phyloP scores from a whole-genome alignment of 305 asterid species.

The Plantago coronopus region DNA sequence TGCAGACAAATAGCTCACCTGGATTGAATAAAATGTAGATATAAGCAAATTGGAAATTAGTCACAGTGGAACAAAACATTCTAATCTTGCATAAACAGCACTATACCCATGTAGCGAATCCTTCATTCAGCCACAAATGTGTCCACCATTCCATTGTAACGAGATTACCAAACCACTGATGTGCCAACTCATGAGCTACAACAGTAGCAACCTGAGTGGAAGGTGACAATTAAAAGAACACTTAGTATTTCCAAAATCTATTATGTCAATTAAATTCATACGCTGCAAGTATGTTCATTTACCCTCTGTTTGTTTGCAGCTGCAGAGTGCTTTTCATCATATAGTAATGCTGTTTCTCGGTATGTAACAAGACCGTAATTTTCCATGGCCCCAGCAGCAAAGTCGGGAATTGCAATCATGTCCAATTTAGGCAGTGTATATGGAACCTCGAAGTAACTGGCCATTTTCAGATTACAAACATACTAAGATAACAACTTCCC shows the following conservation, averaged over 20 bases:
- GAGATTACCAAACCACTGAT: constrained; percentile 99
- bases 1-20: constrained; percentile 93
- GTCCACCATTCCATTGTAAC: constrained; percentile 99
- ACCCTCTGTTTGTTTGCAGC: constrained; percentile 99
- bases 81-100: constrained; percentile 24
- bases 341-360: constrained; percentile 90
- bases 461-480: constrained; percentile 11
- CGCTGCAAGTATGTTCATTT: constrained; percentile 16
- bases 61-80: constrained; percentile 15
- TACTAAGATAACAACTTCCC: constrained; percentile 13
- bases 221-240: constrained; percentile 15
- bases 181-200: constrained; percentile 98
- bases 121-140: constrained; percentile 94
- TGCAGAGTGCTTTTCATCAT: constrained; percentile 92
- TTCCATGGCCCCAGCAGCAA: constrained; percentile 99
- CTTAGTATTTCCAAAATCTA: background rate
- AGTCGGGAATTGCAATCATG: constrained; percentile 98
- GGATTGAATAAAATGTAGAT: constrained; percentile 24
- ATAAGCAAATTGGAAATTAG: constrained; percentile 13
- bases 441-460: constrained; percentile 86
- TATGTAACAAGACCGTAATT: constrained; percentile 96
- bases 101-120: constrained; percentile 97
- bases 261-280: constrained; percentile 5
- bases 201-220: constrained; percentile 78
- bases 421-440: constrained; percentile 95